Evolutionary conservation across 2,329 filamentous ascomycete genomes (phyloP), one percentile per base, ranked within the genome.

Genomic region (Neobulgaria alba): DNA sequence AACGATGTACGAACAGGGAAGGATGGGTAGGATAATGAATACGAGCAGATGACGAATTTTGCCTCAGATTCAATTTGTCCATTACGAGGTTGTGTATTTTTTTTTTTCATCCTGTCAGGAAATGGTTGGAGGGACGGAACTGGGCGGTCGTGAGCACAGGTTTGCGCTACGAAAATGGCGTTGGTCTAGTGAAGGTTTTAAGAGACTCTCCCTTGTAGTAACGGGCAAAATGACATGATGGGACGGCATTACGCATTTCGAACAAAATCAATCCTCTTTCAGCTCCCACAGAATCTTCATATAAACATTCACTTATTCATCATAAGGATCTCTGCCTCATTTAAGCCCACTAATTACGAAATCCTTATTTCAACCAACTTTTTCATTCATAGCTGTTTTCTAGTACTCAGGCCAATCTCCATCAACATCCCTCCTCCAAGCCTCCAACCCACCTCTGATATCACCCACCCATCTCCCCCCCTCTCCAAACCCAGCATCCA

Each of bases 361-460:
- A 20, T 32, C 16, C 35, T 16, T 26, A 20, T 20, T 12, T 9
- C 33, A 37, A 19, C n/a, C 29, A 39, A 14, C 17, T 31, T 35
- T 32, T 19, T 20, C 29, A 40, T n/a, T 31, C 18, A n/a, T n/a
- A n/a, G n/a, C n/a, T n/a, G n/a, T 29, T 34, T 32, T 5, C 41
- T 47, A 78, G 52, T 77, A 77, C 20, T 76, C 70, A 1, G 74
- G 74, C 59, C 75, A 77, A 1, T 61, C 62, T 1, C 45, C 48
- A 53, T 90, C 84, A 1, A 90, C 74, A 19, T 76, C 67, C 3
- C 71, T 63, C 57, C 77, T 82, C 85, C 85, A 92, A 4, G 83
- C 80, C 49, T 63, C 69, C 55, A 90, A 71, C 0, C 85, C 85
- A 0, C 83, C 85, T 38, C 67, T 67, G 18, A 92, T 77, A 57